Conservation (phyloP, 495 filamentous ascomycete genomes). For the Hyaloscypha finlandica region DNA sequence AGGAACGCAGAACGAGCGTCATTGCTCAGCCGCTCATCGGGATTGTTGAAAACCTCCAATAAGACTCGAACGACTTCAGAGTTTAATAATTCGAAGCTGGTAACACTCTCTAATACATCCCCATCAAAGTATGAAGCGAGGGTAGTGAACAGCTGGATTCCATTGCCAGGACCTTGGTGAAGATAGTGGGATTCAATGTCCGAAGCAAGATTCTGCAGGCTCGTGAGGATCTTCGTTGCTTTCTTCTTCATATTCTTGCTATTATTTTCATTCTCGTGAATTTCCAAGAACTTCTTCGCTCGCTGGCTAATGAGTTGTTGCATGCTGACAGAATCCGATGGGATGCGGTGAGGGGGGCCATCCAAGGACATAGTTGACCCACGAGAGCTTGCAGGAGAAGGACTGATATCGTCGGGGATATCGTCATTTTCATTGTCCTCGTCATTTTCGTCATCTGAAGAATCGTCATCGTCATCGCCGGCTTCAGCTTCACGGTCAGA, state of each 20-base stretch:
- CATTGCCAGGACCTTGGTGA: slow-evolving; percentile 51
- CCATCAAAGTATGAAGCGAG: slow-evolving; percentile 88
- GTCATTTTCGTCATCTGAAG: slow-evolving; percentile 46
- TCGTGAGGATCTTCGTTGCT: slow-evolving; percentile 70
- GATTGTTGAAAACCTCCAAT: slow-evolving; percentile 77
- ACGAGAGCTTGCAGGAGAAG: slow-evolving; percentile 66
- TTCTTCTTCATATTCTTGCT: slow-evolving; percentile 71
- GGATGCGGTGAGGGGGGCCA: slow-evolving; percentile 45
- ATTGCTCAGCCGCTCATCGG: slow-evolving; percentile 52
- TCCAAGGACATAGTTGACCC: slow-evolving; percentile 59
- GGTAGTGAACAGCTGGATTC: slow-evolving; percentile 67
- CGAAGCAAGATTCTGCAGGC: slow-evolving; percentile 68
- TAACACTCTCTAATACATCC: slow-evolving; percentile 86
- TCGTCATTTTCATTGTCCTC: slow-evolving; percentile 64
- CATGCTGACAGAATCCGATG: slow-evolving; percentile 59
- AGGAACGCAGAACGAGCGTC: slow-evolving; percentile 81
- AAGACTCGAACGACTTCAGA: slow-evolving; percentile 86
- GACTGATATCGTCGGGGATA: slow-evolving; percentile 67
- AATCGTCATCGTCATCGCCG: slow-evolving; percentile 48
- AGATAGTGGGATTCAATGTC: slow-evolving; percentile 73
- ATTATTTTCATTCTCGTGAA: slow-evolving; percentile 76
- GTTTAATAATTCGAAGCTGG: slow-evolving; percentile 91
- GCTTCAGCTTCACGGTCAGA: slow-evolving; percentile 39
- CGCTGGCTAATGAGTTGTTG: slow-evolving; percentile 72
- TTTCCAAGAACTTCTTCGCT: slow-evolving; percentile 79